Evolutionary conservation across 306 rosid species (phyloP), one percentile per base, ranked within the genome.

Genomic region (Prunus davidiana): DNA sequence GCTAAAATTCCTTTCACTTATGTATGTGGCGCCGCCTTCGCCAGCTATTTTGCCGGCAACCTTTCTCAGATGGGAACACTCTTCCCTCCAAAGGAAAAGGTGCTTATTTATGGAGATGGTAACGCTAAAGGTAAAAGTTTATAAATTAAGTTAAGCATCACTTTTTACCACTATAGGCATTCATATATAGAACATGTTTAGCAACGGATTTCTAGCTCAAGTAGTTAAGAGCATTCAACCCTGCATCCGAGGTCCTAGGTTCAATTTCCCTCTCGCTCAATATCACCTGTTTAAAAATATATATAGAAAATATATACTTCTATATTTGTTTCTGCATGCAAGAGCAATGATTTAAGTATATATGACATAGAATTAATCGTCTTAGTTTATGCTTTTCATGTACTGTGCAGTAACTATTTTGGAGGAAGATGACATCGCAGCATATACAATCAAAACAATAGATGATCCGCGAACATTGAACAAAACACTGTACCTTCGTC

Each of bases 1-100:
- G 97, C 97, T 8, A 78, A 87, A 25, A 89, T 94, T 45, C 97
- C 97, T 65, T 87, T 75, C 77, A 91, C 97, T 64, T 94, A 91
- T 51, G 81, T 94, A 4, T 87, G 96, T 19, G 97, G 95, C 2
- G 89, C 88, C n/a, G 86, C 90, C 62, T 94, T 91, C 12, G 97
- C 91, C 1, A 91, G 93, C 49, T 94, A 94, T 79, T 92, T 92
- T 6, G 97, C 60, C 43, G 91, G 82, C 5, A 90, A 81, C 84
- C 97, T 94, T 49, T 79, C 91, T 51, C 98, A 93, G 46, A 91
- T 93, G 97, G 70, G 43, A 0, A 76, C 87, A 2, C 88, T 93
- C 2, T 9, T 87, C 62, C 96, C 98, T 61, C 96, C 98, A 3
- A 82, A 67, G 8, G 83, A 91, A 22, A 86, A 86, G 50, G 90